Conservation (phyloP, 192 early-diverging fungal genomes). For the Entomortierella parvispora region DNA sequence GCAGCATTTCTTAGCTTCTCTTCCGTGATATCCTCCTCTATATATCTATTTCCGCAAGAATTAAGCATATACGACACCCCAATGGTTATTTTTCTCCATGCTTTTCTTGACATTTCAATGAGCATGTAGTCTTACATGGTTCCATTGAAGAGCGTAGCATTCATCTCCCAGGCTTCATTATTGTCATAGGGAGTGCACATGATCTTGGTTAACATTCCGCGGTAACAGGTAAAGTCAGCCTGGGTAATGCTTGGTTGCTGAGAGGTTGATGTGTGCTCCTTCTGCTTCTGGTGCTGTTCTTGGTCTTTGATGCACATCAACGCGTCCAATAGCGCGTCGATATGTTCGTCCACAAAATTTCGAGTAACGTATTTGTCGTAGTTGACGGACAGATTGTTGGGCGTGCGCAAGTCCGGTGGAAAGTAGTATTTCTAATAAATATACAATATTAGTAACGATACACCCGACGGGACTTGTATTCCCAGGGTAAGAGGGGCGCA, state of each 20-base stretch:
- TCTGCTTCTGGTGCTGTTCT: constrained; percentile 19
- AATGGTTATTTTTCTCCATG: no score
- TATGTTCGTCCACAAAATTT: constrained; percentile 73
- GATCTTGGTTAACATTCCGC: constrained; percentile 92
- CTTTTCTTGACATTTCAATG: not conserved
- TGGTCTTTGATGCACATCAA: constrained; percentile 54
- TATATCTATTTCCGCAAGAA: constrained; percentile 69
- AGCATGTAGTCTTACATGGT: constrained; percentile 27
- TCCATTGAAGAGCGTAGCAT: constrained; percentile 76
- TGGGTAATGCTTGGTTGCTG: constrained; percentile 14
- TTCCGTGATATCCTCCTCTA: constrained; percentile 75
- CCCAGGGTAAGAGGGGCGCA: no score
- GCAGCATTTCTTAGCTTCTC: constrained; percentile 49
- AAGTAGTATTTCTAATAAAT: constrained; percentile 64
- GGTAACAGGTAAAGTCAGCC: constrained; percentile 67
- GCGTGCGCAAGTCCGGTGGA: constrained; percentile 53
- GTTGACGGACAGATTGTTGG: constrained; percentile 69
- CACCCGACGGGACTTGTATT: no score
- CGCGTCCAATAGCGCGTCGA: constrained; percentile 83
- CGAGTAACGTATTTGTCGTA: constrained; percentile 77
- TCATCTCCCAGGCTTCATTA: constrained; percentile 85
- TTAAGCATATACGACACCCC: not conserved
- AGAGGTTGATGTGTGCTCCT: not conserved
- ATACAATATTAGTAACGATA: no score
- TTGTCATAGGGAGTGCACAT: constrained; percentile 80